Base-by-base conservation (phyloP, 306 rosid genomes). In the Argentina anserina region DNA sequence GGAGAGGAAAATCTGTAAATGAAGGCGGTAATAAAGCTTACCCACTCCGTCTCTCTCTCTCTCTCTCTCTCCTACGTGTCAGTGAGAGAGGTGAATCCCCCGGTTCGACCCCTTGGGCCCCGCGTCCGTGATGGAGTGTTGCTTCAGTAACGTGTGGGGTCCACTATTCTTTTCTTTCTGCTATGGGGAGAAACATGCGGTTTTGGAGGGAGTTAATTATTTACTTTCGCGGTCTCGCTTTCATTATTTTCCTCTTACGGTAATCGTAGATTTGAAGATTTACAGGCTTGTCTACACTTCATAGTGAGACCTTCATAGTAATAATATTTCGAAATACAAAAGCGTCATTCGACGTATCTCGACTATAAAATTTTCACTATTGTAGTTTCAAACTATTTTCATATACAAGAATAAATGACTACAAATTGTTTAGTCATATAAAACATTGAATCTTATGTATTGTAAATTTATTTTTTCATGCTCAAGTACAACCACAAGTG, bases 161-260 rank as follows among this genome's bases (percentile, higher is more conserved):
- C 75, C 83, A 49, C 69, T 73, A 69, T 26, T 68, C 58, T 58
- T 78, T 21, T 45, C 21, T 12, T 28, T 14, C 28, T 49, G 13
- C 23, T 23, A 23, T 53, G 6, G 17, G 17, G 18, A 47, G 18
- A 18, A 72, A 42, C 58, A 58, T 41, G 13, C 10, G 23, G 62
- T 62, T n/a, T n/a, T 62, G 69, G 70, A 29, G 39, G 45, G 6
- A 6, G 47, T 0, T 28, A 1, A 18, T 34, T 21, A 43, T 46
- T 53, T 53, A 53, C 60, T 7, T 50, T 9, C 56, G n/a, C n/a
- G n/a, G n/a, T n/a, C n/a, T n/a, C n/a, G n/a, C n/a, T n/a, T n/a
- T n/a, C n/a, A n/a, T n/a, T n/a, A n/a, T n/a, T n/a, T 10, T 11
- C 61, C 33, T 23, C 25, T 9, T 9, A 25, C 5, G 18, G 33